A percentile compares a stretch with the other conserved stretches of the same genome.
These are phyloP conservation scores for Wickerhamiella allomyrinae DNA, from an alignment of 805 yeast genomes.

Conservation along the genomic window DNA sequence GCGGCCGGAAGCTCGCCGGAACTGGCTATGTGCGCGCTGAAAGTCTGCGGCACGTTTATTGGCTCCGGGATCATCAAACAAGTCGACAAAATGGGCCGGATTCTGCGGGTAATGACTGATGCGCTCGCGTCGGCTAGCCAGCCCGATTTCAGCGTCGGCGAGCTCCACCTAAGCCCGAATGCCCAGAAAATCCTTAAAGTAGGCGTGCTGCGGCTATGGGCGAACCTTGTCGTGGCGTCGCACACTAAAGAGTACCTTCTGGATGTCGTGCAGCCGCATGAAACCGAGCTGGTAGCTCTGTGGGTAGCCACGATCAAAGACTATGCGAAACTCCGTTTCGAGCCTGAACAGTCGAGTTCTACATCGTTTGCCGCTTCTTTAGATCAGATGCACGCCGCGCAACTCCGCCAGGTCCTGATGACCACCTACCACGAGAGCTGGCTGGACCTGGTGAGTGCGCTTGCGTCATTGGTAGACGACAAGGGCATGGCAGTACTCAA, in stretches of 20 bases:
- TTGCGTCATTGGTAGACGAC: constrained; percentile 47
- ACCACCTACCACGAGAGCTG: constrained; percentile 45
- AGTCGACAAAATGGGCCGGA: constrained; percentile 35
- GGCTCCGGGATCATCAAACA: constrained; percentile 40
- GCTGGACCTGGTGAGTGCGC: constrained; percentile 64
- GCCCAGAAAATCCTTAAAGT: constrained; percentile 25
- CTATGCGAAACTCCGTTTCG: constrained; percentile 51
- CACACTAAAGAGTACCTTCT: constrained; percentile 24
- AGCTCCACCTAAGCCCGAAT: constrained; percentile 24
- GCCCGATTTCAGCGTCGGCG: constrained; percentile 23
- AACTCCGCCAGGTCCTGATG: constrained; percentile 29
- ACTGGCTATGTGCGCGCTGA: constrained; percentile 63
- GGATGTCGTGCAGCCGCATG: constrained; percentile 34
- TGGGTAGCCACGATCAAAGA: constrained; percentile 73
- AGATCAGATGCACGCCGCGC: constrained; percentile 23
- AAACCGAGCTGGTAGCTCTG: constrained; percentile 47
- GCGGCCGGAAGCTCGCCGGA: constrained; percentile 54
- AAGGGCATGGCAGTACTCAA: constrained; percentile 33
- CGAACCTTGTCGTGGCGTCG: constrained; percentile 24
- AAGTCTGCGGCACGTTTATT: constrained; percentile 62
- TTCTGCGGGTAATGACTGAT: constrained; percentile 48
- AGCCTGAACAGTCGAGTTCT: constrained; percentile 25
- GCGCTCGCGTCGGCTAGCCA: constrained; percentile 45
- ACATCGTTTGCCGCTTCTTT: constrained; percentile 18
- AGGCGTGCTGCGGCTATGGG: constrained; percentile 31